Base-by-base conservation (phyloP, 441 rosid species). In the Populus hybrid region DNA sequence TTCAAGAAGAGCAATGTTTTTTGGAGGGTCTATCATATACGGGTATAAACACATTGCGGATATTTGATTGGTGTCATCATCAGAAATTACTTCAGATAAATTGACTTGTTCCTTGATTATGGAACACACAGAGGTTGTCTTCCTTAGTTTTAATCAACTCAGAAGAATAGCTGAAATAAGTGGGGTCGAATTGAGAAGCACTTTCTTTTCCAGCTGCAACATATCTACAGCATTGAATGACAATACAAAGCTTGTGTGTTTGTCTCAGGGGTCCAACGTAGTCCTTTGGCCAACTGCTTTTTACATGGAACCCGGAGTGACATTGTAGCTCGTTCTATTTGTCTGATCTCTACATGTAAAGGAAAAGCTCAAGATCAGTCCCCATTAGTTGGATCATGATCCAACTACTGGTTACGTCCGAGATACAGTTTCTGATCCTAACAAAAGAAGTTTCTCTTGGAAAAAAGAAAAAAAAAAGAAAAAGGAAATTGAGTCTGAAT, bases 161-260 rank as follows among this genome's bases (percentile, higher is more conserved):
- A 14, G 6, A 67, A 28, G 14, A 26, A 24, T 9, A 30, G 1
- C n/a, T 53, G 32, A 23, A 0, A 11, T 0, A 40, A 46, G 57
- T 46, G 16, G 57, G 57, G 57, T 14, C 57, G 57, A 46, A 70
- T 21, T 36, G 42, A 70, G 30, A 70, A 23, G 50, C 23, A 23
- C 18, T 53, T 28, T 23, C 12, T 21, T 10, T 28, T 46, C 36
- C 26, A 14, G 32, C 8, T 8, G 21, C 24, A 35, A 40, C 0
- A 10, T 30, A 7, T 12, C 57, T 8, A 18, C 66, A 76, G 11
- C 78, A 76, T 20, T 57, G 72, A 53, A 76, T 76, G 73, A 76
- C 77, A 50, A 73, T 38, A 10, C 77, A 6, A 57, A 67, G 20
- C 40, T 46, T 53, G 5, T 1, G 8, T 68, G 28, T 53, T 57